Base-by-base conservation (phyloP, 805 yeast genomes). In the Zygotorulaspora florentina region DNA sequence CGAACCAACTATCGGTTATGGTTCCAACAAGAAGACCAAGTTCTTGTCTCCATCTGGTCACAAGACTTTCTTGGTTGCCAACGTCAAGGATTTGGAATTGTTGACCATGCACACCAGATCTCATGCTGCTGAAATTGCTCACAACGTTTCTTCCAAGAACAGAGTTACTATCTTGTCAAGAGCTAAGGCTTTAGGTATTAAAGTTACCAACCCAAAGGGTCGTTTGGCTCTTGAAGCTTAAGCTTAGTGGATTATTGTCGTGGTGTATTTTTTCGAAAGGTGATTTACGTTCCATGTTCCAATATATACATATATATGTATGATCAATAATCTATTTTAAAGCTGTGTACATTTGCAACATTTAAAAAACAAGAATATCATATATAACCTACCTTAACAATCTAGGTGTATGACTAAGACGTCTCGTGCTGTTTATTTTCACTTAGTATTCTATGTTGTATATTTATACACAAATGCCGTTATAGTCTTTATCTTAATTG, bases 1-100 rank as follows among this genome's bases (percentile, higher is more conserved):
- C 68, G 95, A 91, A 83, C 99, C 99, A 82, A 90, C 86, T 81
- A 90, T 93, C 69, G 99, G 99, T 83, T 93, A 87, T 83, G 97
- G 99, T 79, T 89, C 98, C 67, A 89, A 93, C 96, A 93, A 88
- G 81, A 89, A 85, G 83, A 93, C 99, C 73, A 88, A 85, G 77
- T 87, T 83, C 84, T 71, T 93, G 80, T 76, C 79, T 71, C 96
- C 97, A 74, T 87, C 96, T 58, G 99, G 99, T 73, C 96, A 87
- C 95, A 95, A 89, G 83, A 83, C 87, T 67, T 86, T 86, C 83
- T 79, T 89, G 68, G 96, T 93, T 66, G 81, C 85, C 73, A 93
- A 93, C 87, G 68, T 83, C 58, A 80, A 81, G 73, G 99, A 91
- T 73, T 85, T 93, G 74, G 99, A 95, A 73, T 84, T 87, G 64